Percentiles rank a stretch among this genome's conserved stretches.
Conservation (phyloP, 139 green algal genomes). For the Tetradesmus obliquus region DNA sequence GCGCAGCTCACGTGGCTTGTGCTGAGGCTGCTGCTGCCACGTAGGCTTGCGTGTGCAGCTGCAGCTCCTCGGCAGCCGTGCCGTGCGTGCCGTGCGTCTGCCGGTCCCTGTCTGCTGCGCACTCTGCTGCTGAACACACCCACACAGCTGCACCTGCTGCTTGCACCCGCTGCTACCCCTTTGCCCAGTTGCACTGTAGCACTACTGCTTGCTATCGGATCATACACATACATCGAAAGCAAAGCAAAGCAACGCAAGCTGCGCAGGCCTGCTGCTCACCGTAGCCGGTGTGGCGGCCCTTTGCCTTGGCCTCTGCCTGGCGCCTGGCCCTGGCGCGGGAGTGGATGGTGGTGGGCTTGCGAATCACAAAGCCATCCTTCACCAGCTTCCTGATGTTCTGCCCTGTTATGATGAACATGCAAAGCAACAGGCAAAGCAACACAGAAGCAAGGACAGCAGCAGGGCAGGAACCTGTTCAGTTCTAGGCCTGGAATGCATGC, state of each 20-base stretch:
- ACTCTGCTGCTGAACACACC: neutral
- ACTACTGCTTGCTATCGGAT: neutral
- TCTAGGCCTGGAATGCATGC: neutral
- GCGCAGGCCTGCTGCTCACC: slow-evolving; percentile 67
- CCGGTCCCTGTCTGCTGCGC: neutral
- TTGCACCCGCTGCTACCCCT: neutral
- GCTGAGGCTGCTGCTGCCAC: neutral
- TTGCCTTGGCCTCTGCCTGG: slow-evolving; percentile 93
- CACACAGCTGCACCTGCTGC: neutral
- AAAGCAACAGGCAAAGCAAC: neutral
- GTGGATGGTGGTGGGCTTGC: slow-evolving; percentile 98
- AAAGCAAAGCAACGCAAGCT: neutral
- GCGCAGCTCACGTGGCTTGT: neutral
- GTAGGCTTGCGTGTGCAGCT: too few species aligned
- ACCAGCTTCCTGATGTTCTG: slow-evolving; percentile 99
- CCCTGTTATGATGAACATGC: slow-evolving; percentile 72
- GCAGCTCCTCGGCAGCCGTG: too few species aligned
- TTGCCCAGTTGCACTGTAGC: neutral
- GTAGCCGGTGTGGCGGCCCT: slow-evolving; percentile 98
- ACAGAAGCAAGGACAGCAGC: neutral
- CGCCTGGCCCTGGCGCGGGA: slow-evolving; percentile 89
- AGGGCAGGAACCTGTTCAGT: neutral
- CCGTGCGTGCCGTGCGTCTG: neutral
- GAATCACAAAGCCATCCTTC: slow-evolving; percentile 99
- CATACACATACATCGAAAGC: too few species aligned